These are phyloP conservation scores for Penicillium goetzii DNA, from an alignment of 495 filamentous ascomycete species.

Conservation along the genomic window DNA sequence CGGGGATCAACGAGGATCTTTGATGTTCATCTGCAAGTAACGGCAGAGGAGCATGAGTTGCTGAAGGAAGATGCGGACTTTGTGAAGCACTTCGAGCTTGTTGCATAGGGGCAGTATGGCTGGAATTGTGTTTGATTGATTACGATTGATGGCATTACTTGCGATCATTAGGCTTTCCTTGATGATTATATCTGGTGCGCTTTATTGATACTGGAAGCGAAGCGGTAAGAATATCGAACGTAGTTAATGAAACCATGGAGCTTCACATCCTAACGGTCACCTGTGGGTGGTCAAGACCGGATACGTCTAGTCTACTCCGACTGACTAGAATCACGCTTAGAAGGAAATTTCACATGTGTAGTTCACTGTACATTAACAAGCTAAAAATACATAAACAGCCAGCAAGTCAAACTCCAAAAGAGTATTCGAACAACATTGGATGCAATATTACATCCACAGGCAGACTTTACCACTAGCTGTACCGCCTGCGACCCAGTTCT, in stretches of 20 bases:
- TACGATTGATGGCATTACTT: too few relatives aligned
- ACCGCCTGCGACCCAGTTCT: constrained; percentile 91
- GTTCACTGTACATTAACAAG: neutral
- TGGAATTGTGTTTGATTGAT: neutral
- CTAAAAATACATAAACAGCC: neutral
- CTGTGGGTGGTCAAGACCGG: too few relatives aligned
- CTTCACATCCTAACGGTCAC: too few relatives aligned
- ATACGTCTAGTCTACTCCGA: too few relatives aligned
- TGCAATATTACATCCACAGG: constrained; percentile 74
- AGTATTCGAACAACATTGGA: neutral
- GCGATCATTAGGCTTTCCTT: too few relatives aligned
- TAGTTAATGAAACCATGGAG: too few relatives aligned
- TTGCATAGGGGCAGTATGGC: neutral
- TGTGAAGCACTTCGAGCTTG: constrained; percentile 29
- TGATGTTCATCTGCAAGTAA: constrained; percentile 30
- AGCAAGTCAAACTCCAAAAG: neutral
- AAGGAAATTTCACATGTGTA: neutral
- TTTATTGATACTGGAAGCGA: too few relatives aligned
- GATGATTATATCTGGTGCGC: too few relatives aligned
- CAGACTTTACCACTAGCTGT: constrained; percentile 92
- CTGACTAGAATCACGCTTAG: too few relatives aligned
- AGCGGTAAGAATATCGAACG: too few relatives aligned
- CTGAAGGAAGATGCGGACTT: constrained; percentile 28
- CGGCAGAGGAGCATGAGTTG: constrained; percentile 21
- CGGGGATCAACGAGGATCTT: constrained; percentile 15